A percentile compares a stretch with the other conserved stretches of the same genome.
These are phyloP conservation scores for Ananas comosus DNA, from an alignment of 176 grass and related monocot genomes.

Conservation along the genomic window DNA sequence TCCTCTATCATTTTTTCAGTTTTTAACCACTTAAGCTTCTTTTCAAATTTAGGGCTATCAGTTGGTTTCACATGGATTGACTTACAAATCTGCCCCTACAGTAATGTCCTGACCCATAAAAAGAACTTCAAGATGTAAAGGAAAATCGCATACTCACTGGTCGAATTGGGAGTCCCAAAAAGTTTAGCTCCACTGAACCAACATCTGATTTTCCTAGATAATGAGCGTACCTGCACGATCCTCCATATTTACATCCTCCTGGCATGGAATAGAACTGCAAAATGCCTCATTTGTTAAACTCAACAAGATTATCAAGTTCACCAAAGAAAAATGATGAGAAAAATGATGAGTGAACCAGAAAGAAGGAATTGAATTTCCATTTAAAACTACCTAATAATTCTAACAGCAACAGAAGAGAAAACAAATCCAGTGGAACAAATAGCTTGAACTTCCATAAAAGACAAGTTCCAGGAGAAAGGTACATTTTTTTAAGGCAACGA, in stretches of 20 bases:
- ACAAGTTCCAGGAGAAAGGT: too few species aligned
- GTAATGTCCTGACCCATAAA: not conserved
- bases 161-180: constrained; percentile 92
- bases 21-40: too few species aligned
- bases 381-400: not conserved
- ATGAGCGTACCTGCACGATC: constrained; percentile 77
- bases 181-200: constrained; percentile 61
- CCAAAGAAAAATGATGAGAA: not conserved
- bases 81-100: not conserved
- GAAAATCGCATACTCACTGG: constrained; percentile 47
- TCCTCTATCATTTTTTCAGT: too few species aligned
- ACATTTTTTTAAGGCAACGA: too few species aligned
- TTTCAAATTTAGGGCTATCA: not conserved
- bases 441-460: too few species aligned
- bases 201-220: constrained; percentile 44
- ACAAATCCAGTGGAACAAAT: too few species aligned
- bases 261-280: constrained; percentile 65
- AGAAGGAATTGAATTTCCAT: not conserved
- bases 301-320: not conserved
- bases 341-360: not conserved
- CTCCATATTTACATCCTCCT: constrained; percentile 87
- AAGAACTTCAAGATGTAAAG: not conserved
- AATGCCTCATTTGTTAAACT: constrained; percentile 13
- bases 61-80: not conserved
- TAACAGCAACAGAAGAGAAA: too few species aligned